Base-by-base conservation (phyloP, 495 filamentous ascomycete genomes). In the Aspergillus incahuasiensis region DNA sequence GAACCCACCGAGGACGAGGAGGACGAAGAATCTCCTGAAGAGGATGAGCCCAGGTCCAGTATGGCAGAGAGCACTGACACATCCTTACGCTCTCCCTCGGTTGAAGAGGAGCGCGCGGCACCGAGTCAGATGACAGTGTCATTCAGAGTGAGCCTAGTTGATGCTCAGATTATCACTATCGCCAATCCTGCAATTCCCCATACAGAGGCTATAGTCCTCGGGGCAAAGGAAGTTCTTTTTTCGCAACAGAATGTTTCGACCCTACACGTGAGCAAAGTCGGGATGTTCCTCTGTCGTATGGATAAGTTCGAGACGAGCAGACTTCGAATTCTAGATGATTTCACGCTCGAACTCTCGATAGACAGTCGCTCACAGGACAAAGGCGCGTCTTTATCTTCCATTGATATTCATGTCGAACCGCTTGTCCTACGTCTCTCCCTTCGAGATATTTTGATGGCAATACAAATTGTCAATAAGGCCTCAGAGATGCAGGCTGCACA, bases 261-360 rank as follows among this genome's bases (percentile, higher is more conserved):
- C 9, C 77, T 98, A 54, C 95, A 97, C 63, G 81, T 97, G 8
- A 88, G 88, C 34, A 84, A 96, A 63, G 85, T 97, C 43, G 95
- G 94, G 53, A 97, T 98, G 92, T 98, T 97, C 70, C 75, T 98
- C 34, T 98, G 94, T 66, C 89, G 94, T 24, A 97, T 98, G 95
- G 94, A 98, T 65, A 87, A 88, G 57, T 95, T 96, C 58, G 92
- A 96, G 52, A 89, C 85, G 16, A 87, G 83, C 48, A 80, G 89
- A 34, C 81, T 97, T 39, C 85, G 95, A 20, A 95, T 98, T 59
- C 79, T 98, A 20, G 94, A 98, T 65, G 90, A 97, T 65, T 97
- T 97, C 69, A 96, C 91, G 7, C 66, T 97, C 28, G 87, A 91
- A 57, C 78, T 95, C 60, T 92, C 91, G 3, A 82, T 97, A 77